Base-by-base conservation (phyloP, 805 yeast species). In the Monosporozyma solicola region DNA sequence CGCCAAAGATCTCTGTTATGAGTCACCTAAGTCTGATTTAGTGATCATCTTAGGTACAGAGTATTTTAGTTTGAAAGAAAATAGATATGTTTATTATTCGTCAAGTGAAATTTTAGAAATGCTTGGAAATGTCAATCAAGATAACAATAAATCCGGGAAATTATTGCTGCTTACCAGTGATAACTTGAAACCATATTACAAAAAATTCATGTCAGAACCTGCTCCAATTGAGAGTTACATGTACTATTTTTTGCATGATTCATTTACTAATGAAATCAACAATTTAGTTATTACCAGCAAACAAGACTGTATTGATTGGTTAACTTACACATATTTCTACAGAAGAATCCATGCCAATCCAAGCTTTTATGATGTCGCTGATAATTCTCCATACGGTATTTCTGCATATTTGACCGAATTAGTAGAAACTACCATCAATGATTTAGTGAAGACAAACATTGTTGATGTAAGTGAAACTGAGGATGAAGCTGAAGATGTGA, bases 271-370 rank as follows among this genome's bases (percentile, higher is more conserved):
- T 47, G 98, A 88, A 59, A 83, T 90, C n/a, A 79, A 86, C 39
- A 78, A 82, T 6, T 73, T 80, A 2, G 73, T 82, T 13, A 77
- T 92, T 53, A 76, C 73, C 47, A 74, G 79, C 7, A 81, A 86
- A 62, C 97, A 91, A 61, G 94, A 86, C 59, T 87, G 95, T 60
- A 80, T 94, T 54, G 97, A 92, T 61, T 89, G 96, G 95, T 63
- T 94, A 35, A 86, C 97, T 0, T 87, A 79, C 64, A 78, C 96
- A 0, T 86, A 83, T 59, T 86, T 91, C 62, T 94, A 88, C 68
- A 75, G 95, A 57, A 74, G 98, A 50, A 65, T 94, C 22, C 85
- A 82, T 53, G 75, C 79, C 37, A 94, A 94, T 65, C 97, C 99
- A 3, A 82, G 94, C 54, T 94, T 79, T 64, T 94, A 94, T 63